Evolutionary conservation across 257 asterid genomes (phyloP).

Genomic region (Jacaranda copaia): DNA sequence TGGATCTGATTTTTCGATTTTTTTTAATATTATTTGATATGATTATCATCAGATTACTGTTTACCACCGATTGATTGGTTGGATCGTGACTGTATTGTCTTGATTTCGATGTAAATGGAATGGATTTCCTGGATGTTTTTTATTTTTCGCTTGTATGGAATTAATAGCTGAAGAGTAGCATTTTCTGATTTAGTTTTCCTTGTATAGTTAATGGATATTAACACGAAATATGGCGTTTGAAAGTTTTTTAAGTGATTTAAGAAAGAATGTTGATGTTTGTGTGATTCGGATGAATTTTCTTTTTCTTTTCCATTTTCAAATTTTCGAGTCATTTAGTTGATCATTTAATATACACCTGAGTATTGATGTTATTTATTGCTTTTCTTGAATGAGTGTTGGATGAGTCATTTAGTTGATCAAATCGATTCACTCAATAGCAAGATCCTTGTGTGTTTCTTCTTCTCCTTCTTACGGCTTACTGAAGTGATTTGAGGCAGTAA

Average conservation of each 20-base stretch:
- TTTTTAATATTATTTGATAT: background rate
- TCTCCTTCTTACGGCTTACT: background rate
- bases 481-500: conserved; percentile 12
- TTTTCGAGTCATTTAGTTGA: background rate
- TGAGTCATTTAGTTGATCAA: too few relatives aligned
- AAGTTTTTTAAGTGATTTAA: background rate
- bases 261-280: background rate
- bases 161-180: background rate
- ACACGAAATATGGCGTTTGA: background rate
- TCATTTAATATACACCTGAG: background rate
- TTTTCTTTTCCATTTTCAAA: too few relatives aligned
- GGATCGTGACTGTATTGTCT: conserved; percentile 8
- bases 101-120: conserved; percentile 9
- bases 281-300: background rate
- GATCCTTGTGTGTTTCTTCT: background rate
- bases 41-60: conserved; percentile 14
- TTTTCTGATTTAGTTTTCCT: background rate
- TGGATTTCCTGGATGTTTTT: conserved; percentile 13
- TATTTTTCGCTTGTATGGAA: conserved; percentile 9
- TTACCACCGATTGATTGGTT: background rate
- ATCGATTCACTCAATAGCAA: background rate
- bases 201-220: background rate
- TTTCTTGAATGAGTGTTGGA: background rate
- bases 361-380: background rate
- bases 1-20: conserved; percentile 29